Base-by-base conservation (phyloP, 805 yeast genomes). In the Zygoascus bituminiphila region DNA sequence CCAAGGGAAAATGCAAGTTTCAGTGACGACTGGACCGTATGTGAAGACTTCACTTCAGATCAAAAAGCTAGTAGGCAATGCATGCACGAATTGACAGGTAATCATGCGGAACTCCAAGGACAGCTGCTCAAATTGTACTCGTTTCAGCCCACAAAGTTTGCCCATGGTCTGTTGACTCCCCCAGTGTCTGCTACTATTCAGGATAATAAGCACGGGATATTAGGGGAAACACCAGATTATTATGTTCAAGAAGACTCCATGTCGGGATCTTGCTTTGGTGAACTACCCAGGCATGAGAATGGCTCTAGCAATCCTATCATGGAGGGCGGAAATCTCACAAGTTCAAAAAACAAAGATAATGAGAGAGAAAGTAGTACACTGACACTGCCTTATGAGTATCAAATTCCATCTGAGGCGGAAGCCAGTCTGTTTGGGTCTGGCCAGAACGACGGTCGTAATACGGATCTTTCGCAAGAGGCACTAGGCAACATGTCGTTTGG, bases 141-240 rank as follows among this genome's bases (percentile, higher is more conserved):
- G 7, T 54, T 49, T 42, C 57, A 53, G 41, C 57, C 57, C 2
- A 33, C 55, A 5, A 54, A 54, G 42, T 44, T 53, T n/a, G 37
- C 45, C 4, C 43, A 37, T 2, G 41, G 22, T 5, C 26, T 48
- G 37, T 22, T 48, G 15, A 48, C 51, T 12, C 51, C 53, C 12
- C 55, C 55, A 12, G 47, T 36, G 6, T 45, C 51, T 7, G 51
- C 47, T 10, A 48, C 24, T 14, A 15, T 20, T 5, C 8, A 29
- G 10, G n/a, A 15, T 29, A 15, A 29, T 7, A 29, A 29, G 33
- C 33, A 12, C 10, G 33, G n/a, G 4, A 29, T 29, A 15, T 12
- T 29, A 2, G 9, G 33, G n/a, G 7, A 29, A 6, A 2, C 33
- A 29, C 3, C 33, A 2, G 33, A 29, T 12, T 29, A 29, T 29